These are phyloP conservation scores for Basidiobolus meristosporus DNA, from an alignment of 371 early-diverging fungal species.

Conservation along the genomic window DNA sequence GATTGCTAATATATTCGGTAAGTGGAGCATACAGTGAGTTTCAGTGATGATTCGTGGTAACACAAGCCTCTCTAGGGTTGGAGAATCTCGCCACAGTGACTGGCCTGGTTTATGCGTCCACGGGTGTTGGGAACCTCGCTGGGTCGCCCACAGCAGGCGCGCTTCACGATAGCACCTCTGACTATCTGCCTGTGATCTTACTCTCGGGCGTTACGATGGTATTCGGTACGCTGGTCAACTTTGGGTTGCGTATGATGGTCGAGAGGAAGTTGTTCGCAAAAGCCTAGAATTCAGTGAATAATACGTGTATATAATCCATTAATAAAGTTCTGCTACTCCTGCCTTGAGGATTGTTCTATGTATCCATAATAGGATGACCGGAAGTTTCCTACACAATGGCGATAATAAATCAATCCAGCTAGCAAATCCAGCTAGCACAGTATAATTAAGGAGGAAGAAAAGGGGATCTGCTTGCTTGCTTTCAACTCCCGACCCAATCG, in stretches of 20 bases:
- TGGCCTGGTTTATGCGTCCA: slow-evolving; percentile 16
- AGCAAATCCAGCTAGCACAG: too few relatives aligned
- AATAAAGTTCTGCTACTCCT: too few relatives aligned
- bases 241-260: slow-evolving; percentile 5
- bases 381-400: too few relatives aligned
- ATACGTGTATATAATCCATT: not conserved
- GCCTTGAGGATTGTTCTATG: too few relatives aligned
- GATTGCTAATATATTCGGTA: slow-evolving; percentile 14
- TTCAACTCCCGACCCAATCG: too few relatives aligned
- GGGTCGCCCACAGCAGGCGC: slow-evolving; percentile 32
- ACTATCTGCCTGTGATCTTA: slow-evolving; percentile 4
- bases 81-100: slow-evolving; percentile 16
- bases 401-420: too few relatives aligned
- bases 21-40: slow-evolving; percentile 11
- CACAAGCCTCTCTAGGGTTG: slow-evolving; percentile 10
- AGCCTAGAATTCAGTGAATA: slow-evolving; percentile 4
- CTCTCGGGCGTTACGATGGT: not conserved
- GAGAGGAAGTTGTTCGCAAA: slow-evolving; percentile 5
- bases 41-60: slow-evolving; percentile 8
- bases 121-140: slow-evolving; percentile 15
- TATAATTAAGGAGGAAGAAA: too few relatives aligned
- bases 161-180: slow-evolving; percentile 12
- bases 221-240: slow-evolving; percentile 5
- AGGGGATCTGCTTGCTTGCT: too few relatives aligned
- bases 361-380: too few relatives aligned